Base-by-base conservation (phyloP, 768 basidiomycete species). In the Lenzites betulinus region DNA sequence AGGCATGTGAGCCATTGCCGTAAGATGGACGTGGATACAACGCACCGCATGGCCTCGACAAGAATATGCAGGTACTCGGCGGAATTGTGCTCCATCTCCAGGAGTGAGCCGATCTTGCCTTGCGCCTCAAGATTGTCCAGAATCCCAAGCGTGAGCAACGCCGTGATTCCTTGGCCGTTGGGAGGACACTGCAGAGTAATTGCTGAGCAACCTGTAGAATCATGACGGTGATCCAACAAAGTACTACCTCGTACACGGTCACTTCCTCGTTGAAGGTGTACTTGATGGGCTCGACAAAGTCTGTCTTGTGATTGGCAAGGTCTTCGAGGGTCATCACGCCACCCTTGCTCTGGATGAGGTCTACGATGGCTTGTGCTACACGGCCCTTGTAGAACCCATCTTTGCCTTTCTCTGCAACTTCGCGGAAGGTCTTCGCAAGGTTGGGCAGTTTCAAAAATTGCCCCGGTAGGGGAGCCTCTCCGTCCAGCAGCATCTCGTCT, bases 271-370 rank as follows among this genome's bases (percentile, higher is more conserved):
- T 88, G 66, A 92, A 98, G 2, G 89, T 93, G 71, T 96, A 96
- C 58, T 85, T 87, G 76, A 98, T 95, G 2, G 97, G 96, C 62
- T 94, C 85, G 18, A 98, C 92, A 39, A 92, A 83, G 4, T 86
- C 78, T 0, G 92, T 87, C 51, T 82, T 75, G 69, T 97, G 95
- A 47, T 81, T 79, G n/a, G 89, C 90, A 41, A 99, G 84, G 72
- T 99, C 97, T n/a, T 89, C 86, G 13, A 98, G 81, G 51, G 89
- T 89, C 95, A 99, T 95, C 8, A 95, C 83, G 20, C 97, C 97
- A 18, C 96, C 96, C 66, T 89, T 82, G 72, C 84, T 87, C 73
- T 92, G 78, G 50, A 97, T 83, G 30, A 98, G 79, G 50, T 94
- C 86, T 9, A 95, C 90, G 56, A 97, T 91, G 3, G 91, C 92